Evolutionary conservation across 129 eudicot genomes (phyloP).

Genomic region (Chrysanthemum seticuspe): DNA sequence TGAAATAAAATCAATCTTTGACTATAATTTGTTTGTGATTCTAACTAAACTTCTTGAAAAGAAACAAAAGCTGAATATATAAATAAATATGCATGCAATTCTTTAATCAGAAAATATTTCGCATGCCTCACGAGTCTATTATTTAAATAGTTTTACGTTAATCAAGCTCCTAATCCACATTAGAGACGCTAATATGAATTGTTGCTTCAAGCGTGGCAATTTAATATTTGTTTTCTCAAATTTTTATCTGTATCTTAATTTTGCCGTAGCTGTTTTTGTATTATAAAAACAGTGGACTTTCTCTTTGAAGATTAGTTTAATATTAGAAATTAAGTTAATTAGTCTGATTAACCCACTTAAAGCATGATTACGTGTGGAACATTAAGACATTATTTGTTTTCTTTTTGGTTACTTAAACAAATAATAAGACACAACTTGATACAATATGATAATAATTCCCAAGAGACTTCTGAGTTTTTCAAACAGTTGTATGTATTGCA

Average conservation of each 20-base stretch:
- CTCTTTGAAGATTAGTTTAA: conserved; percentile 12
- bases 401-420: no score
- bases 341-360: not conserved
- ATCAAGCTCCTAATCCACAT: conserved; percentile 19
- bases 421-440: no score
- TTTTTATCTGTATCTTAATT: not conserved
- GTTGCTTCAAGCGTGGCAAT: conserved; percentile 25
- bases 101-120: conserved; percentile 10
- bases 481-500: no score
- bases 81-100: conserved; percentile 5
- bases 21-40: no score
- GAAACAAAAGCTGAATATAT: not conserved
- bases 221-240: conserved; percentile 10
- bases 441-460: no score
- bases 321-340: not conserved
- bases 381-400: not conserved
- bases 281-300: conserved; percentile 8
- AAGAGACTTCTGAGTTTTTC: no score
- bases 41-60: not conserved
- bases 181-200: conserved; percentile 11
- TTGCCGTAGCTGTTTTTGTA: not conserved
- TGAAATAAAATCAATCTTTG: no score
- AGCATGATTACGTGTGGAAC: conserved; percentile 15
- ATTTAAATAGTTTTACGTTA: conserved; percentile 9
- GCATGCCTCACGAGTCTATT: conserved; percentile 29